Evolutionary conservation across 148 eudicot genomes (phyloP), one percentile per base, ranked within the genome.

Genomic region (Dysphania ambrosioides): DNA sequence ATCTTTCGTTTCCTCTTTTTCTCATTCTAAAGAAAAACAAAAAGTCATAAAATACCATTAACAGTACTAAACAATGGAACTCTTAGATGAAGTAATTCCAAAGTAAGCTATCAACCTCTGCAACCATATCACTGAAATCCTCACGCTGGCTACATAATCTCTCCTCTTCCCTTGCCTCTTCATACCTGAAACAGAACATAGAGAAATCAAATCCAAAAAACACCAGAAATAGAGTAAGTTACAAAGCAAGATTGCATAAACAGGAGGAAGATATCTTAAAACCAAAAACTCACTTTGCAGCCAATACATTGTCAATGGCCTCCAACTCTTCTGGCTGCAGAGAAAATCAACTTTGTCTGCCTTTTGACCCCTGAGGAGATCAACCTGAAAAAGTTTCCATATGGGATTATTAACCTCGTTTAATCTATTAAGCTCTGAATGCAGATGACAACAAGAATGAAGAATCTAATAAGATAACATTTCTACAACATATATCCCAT

Each of bases 41-140:
- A 1, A 69, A 29, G 61, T 29, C 27, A 15, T 13, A 30, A 7
- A n/a, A n/a, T n/a, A n/a, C n/a, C 4, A 38, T 59, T 30, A 60
- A 36, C 21, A 69, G 16, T 32, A 6, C 34, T 34, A 61, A 35
- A 27, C 0, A n/a, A 31, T 19, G 56, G 30, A 36, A 0, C 0
- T 44, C 16, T 8, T 41, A 1, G 56, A 35, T 1, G 55, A 16
- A 2, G 8, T 2, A 67, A 3, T 27, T 15, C 19, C 4, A 31
- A 56, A 16, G 36, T 8, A 70, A 61, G 69, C 44, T 30, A 74
- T 80, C 10, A 68, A 95, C 99, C 97, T 92, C 96, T 21, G 96
- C 96, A 76, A 95, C 99, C 97, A 95, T 92, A 82, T 92, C 97
- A 59, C 97, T 95, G 90, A 95, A 95, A 78, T 92, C 97, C 79